phyloP scores from a whole-genome alignment of 371 early-diverging fungal genomes.

The Saksenaea oblongispora region DNA sequence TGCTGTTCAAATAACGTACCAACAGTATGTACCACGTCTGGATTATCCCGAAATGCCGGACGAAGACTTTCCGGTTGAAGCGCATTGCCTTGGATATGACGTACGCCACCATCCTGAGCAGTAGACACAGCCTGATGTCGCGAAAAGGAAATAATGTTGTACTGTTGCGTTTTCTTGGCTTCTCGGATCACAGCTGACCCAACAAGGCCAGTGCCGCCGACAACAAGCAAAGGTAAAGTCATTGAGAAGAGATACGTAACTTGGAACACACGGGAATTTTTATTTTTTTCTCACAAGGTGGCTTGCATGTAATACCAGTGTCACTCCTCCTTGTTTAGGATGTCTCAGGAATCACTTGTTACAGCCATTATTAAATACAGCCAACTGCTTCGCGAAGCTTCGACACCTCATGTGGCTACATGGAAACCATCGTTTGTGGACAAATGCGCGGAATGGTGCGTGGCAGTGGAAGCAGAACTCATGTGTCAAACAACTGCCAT shows the following conservation, averaged over 20 bases:
- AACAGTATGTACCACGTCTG: constrained; percentile 27
- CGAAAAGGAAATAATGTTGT: constrained; percentile 17
- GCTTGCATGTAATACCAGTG: not conserved
- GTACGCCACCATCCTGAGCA: constrained; percentile 3
- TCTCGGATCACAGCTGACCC: constrained; percentile 19
- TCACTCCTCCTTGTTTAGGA: not conserved
- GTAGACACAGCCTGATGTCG: constrained; percentile 1
- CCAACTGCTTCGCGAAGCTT: constrained; percentile 22
- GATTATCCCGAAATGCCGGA: constrained; percentile 12
- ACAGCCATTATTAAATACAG: constrained; percentile 22
- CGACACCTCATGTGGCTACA: constrained; percentile 17
- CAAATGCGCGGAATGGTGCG: constrained; percentile 27
- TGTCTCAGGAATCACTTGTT: constrained; percentile 10
- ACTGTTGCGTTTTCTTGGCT: constrained; percentile 5
- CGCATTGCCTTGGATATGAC: constrained; percentile 23
- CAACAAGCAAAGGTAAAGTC: constrained; percentile 13
- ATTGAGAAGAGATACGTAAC: not conserved
- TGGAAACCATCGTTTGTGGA: constrained; percentile 31
- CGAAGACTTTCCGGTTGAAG: constrained; percentile 13
- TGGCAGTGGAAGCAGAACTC: constrained; percentile 39
- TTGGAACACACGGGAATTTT: not conserved
- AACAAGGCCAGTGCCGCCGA: constrained; percentile 24
- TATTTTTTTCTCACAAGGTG: not conserved
- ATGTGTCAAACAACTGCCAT: constrained; percentile 10
- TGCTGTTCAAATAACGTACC: constrained; percentile 24